Percentiles rank a stretch among this genome's conserved stretches.
phyloP scores from a whole-genome alignment of 2,329 filamentous ascomycete genomes.

The Arthrobotrys entomopaga region DNA sequence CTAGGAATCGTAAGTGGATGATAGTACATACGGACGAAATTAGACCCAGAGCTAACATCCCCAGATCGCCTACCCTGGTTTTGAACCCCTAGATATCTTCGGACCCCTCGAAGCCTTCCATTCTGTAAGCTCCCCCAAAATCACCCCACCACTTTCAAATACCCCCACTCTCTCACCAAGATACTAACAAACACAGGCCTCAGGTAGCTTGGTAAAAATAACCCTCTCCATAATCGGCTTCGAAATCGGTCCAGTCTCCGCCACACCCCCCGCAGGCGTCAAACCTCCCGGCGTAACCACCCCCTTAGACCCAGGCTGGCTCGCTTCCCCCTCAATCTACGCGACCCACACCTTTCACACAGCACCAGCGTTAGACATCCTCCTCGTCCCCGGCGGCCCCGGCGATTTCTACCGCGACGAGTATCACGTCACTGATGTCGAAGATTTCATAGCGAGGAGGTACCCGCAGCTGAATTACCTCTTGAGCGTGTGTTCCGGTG shows the following conservation, averaged over 20 bases:
- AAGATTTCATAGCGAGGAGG: slow-evolving; percentile 63
- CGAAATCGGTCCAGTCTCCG: slow-evolving; percentile 7
- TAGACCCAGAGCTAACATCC: background rate
- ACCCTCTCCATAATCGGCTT: slow-evolving; percentile 4
- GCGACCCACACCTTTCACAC: slow-evolving; percentile 52
- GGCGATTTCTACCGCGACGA: slow-evolving; percentile 63
- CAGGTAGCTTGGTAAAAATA: background rate
- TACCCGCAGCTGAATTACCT: slow-evolving; percentile 68
- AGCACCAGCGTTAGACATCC: slow-evolving; percentile 66
- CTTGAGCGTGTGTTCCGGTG: slow-evolving; percentile 75
- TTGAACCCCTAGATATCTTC: slow-evolving; percentile 1
- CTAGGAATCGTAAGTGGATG: slow-evolving; percentile 2
- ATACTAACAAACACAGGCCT: background rate
- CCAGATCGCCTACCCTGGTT: background rate
- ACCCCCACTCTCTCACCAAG: no score
- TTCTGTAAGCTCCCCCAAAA: background rate
- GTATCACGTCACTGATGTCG: slow-evolving; percentile 36
- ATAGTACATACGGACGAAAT: background rate
- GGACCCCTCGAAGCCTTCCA: slow-evolving; percentile 1
- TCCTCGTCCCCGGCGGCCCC: slow-evolving; percentile 73
- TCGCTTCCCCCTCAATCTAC: slow-evolving; percentile 3
- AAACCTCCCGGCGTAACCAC: background rate
- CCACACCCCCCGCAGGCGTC: background rate
- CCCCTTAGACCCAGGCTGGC: slow-evolving; percentile 3
- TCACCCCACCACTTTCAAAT: no score